Evolutionary conservation across 2,329 filamentous ascomycete genomes (phyloP).

Genomic region (Clonostachys rhizophaga): DNA sequence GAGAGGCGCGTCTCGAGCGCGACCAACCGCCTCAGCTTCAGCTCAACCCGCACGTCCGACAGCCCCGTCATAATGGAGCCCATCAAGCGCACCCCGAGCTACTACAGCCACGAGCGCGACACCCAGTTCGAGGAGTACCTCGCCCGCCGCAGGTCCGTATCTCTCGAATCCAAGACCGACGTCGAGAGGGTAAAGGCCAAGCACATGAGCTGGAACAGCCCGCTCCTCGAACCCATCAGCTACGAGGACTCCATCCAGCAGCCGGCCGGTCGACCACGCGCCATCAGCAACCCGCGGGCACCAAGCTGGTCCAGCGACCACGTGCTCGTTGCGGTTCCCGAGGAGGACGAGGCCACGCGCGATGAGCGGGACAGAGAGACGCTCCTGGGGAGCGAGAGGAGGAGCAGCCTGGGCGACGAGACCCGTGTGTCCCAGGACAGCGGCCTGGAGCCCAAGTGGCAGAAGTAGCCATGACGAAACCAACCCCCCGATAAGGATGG

Average conservation of each 20-base stretch:
- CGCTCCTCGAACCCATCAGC: conserved; percentile 1
- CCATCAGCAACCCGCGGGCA: conserved; percentile 16
- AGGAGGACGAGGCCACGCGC: conserved; percentile 23
- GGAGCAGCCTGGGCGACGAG: conserved; percentile 10
- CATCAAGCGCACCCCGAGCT: conserved; percentile 2
- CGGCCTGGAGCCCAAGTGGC: conserved; percentile 20
- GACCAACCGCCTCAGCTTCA: conserved; percentile 20
- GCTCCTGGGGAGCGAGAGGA: conserved; percentile 15
- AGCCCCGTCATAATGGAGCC: conserved; percentile 4
- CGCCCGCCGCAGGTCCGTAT: conserved; percentile 19
- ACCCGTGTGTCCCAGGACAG: conserved; percentile 12
- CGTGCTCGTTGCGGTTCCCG: conserved; percentile 29
- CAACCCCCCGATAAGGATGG: too few relatives aligned
- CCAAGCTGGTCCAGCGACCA: conserved; percentile 29
- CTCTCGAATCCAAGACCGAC: conserved; percentile 21
- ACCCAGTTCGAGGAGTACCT: conserved; percentile 42
- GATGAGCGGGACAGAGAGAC: conserved; percentile 15
- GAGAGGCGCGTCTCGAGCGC: conserved; percentile 16
- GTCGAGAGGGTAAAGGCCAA: conserved; percentile 15
- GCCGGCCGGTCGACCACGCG: conserved; percentile 10
- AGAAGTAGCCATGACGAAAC: conserved; percentile 1
- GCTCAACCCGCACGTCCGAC: conserved; percentile 8
- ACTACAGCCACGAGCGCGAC: conserved; percentile 39
- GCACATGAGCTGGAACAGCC: background rate
- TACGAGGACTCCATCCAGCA: background rate